phyloP scores from a whole-genome alignment of 176 grass and related monocot species.

The Eremochloa ophiuroides region DNA sequence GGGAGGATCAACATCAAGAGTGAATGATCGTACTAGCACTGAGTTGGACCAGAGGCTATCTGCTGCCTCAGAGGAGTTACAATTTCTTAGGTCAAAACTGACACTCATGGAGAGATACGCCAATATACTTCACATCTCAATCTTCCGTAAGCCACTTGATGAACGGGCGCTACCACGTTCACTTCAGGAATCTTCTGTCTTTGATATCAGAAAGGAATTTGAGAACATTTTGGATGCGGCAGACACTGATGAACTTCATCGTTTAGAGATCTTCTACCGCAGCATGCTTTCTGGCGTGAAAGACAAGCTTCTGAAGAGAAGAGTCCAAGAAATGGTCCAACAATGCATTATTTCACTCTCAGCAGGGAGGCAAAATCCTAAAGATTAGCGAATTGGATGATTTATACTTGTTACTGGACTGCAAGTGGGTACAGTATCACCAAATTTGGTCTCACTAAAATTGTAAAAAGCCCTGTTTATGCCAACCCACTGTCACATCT shows the following conservation, averaged over 20 bases:
- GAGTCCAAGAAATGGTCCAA: slow-evolving; percentile 69
- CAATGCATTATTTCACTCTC: slow-evolving; percentile 71
- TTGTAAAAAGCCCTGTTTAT: slow-evolving; percentile 26
- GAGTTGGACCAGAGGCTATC: slow-evolving; percentile 64
- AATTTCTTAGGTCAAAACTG: slow-evolving; percentile 61
- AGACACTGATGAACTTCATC: slow-evolving; percentile 66
- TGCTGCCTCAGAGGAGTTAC: slow-evolving; percentile 55
- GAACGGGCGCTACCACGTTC: slow-evolving; percentile 56
- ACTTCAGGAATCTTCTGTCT: slow-evolving; percentile 68
- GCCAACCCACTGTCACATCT: neutral
- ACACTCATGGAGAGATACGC: slow-evolving; percentile 85
- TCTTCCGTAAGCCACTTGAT: slow-evolving; percentile 81
- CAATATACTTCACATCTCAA: slow-evolving; percentile 85
- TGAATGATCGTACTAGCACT: neutral
- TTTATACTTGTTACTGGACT: slow-evolving; percentile 6
- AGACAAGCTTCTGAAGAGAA: slow-evolving; percentile 80
- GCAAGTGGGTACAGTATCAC: slow-evolving; percentile 21
- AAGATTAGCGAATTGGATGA: slow-evolving; percentile 31
- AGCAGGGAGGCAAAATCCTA: slow-evolving; percentile 39
- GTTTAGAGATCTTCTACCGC: slow-evolving; percentile 81
- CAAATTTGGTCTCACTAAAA: neutral
- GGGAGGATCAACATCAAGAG: slow-evolving; percentile 31
- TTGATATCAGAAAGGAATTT: slow-evolving; percentile 88
- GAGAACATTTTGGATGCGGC: slow-evolving; percentile 69
- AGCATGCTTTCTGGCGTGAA: slow-evolving; percentile 84